Percentiles rank a stretch among this genome's conserved stretches.
Evolutionary conservation across 176 grass and related monocot genomes (phyloP).

Genomic region (Lolium multiflorum): DNA sequence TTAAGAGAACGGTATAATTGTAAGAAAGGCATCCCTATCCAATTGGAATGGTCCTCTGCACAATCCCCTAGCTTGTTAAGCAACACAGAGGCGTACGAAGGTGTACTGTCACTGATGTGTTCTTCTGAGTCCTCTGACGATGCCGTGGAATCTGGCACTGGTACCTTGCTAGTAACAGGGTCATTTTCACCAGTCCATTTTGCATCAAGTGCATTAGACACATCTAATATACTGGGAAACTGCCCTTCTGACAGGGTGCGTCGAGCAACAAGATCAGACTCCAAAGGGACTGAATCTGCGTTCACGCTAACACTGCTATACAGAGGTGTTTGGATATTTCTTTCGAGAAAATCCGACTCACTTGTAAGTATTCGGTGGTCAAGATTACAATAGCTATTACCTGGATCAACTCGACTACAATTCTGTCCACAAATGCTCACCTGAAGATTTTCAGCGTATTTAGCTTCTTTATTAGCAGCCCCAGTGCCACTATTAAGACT

Average conservation of each 20-base stretch:
- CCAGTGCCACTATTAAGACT: conserved; percentile 41
- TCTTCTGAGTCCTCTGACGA: conserved; percentile 64
- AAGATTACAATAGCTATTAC: conserved; percentile 40
- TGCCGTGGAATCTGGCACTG: conserved; percentile 49
- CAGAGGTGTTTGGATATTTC: conserved; percentile 51
- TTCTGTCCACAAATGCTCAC: conserved; percentile 43
- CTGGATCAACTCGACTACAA: conserved; percentile 30
- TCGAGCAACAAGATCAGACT: conserved; percentile 63
- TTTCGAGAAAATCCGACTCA: conserved; percentile 58
- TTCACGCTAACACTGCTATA: conserved; percentile 71
- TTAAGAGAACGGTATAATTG: conserved; percentile 74
- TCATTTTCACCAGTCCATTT: conserved; percentile 87
- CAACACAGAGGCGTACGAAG: conserved; percentile 58
- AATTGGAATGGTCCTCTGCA: conserved; percentile 66
- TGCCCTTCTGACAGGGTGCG: conserved; percentile 91
- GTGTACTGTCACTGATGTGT: conserved; percentile 52
- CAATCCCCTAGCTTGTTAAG: conserved; percentile 66
- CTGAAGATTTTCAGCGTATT: conserved; percentile 48
- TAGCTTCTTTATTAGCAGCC: conserved; percentile 41
- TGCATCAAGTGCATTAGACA: conserved; percentile 79
- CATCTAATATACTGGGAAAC: conserved; percentile 71
- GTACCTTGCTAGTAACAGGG: conserved; percentile 46
- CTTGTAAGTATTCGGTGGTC: conserved; percentile 34
- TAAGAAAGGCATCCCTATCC: conserved; percentile 68
- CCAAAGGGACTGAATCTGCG: conserved; percentile 56